These are phyloP conservation scores for Lojkania enalia DNA, from an alignment of 2,329 filamentous ascomycete genomes.

Conservation along the genomic window DNA sequence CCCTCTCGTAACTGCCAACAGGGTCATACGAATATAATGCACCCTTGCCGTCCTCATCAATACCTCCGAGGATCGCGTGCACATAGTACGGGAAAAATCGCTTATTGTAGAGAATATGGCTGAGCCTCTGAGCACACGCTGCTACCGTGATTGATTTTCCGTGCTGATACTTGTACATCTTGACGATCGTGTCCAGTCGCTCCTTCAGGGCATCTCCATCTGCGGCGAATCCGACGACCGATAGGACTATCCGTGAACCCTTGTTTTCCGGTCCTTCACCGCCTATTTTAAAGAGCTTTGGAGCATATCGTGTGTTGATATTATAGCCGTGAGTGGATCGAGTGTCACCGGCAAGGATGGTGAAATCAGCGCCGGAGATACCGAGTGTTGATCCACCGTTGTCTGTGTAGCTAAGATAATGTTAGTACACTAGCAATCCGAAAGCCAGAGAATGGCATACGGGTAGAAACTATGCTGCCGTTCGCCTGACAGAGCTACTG, in stretches of 20 bases:
- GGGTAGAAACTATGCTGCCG: slow-evolving; percentile 87
- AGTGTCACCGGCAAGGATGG: slow-evolving; percentile 96
- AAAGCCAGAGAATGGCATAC: slow-evolving; percentile 57
- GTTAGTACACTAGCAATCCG: slow-evolving; percentile 18
- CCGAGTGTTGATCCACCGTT: slow-evolving; percentile 96
- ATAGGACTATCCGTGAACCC: slow-evolving; percentile 84
- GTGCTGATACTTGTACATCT: slow-evolving; percentile 98
- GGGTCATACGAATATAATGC: slow-evolving; percentile 98
- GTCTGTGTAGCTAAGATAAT: slow-evolving; percentile 77
- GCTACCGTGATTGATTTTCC: slow-evolving; percentile 94
- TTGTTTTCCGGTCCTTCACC: slow-evolving; percentile 84
- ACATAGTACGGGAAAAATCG: slow-evolving; percentile 99
- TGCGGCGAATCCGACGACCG: slow-evolving; percentile 93
- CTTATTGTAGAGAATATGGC: slow-evolving; percentile 94
- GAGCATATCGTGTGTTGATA: slow-evolving; percentile 95
- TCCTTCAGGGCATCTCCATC: slow-evolving; percentile 94
- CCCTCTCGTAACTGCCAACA: slow-evolving; percentile 94
- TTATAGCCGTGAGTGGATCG: slow-evolving; percentile 91
- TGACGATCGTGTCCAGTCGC: slow-evolving; percentile 89
- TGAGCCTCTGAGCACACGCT: slow-evolving; percentile 91
- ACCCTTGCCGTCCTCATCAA: slow-evolving; percentile 93
- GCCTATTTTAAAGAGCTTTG: slow-evolving; percentile 97
- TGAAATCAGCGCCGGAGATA: slow-evolving; percentile 91
- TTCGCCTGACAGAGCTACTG: slow-evolving; percentile 51
- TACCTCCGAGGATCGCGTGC: slow-evolving; percentile 86